Evolutionary conservation across 768 basidiomycete species (phyloP), one percentile per base, ranked within the genome.

Genomic region (Lyophyllum shimeji): DNA sequence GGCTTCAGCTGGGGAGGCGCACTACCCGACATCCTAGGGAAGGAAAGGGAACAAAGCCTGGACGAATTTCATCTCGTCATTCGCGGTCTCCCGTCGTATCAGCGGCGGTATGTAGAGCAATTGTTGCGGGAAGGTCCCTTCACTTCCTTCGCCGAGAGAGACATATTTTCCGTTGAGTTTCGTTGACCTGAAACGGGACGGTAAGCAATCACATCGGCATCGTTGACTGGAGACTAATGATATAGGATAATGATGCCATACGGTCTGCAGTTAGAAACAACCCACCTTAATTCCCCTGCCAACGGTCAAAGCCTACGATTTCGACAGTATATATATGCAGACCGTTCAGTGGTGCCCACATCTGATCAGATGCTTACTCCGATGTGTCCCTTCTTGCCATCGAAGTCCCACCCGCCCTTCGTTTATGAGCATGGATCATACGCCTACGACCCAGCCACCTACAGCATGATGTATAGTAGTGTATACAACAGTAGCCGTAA

Each of bases 1-100:
- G 47, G 58, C 4, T 69, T 65, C 53, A 62, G 60, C 52, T 73
- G 71, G 70, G 67, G 71, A 69, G 67, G 65, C 23, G 40, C 56
- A 25, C 61, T 71, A 7, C 65, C 70, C 4, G 58, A 54, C 11
- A 64, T 66, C 27, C 57, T 73, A 31, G 48, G 55, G 13, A 47
- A 53, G 11, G 33, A 62, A 34, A 43, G 55, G 27, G 37, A 56
- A 45, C 23, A 46, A 0, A 55, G 50, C 25, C 53, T 65, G 23
- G 31, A 50, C 31, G 53, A 58, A 42, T 50, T 60, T 18, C 49
- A 27, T 20, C 44, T 67, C 24, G 45, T 53, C 2, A 53, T 69
- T 15, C 43, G 57, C 18, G 52, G 60, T 15, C 54, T 61, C 31
- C 62, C 63, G 15, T 33, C 40, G n/a, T 61, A 61, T 46, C 58